Conservation (phyloP, 139 green algal species). For the Nannochloris sp. region DNA sequence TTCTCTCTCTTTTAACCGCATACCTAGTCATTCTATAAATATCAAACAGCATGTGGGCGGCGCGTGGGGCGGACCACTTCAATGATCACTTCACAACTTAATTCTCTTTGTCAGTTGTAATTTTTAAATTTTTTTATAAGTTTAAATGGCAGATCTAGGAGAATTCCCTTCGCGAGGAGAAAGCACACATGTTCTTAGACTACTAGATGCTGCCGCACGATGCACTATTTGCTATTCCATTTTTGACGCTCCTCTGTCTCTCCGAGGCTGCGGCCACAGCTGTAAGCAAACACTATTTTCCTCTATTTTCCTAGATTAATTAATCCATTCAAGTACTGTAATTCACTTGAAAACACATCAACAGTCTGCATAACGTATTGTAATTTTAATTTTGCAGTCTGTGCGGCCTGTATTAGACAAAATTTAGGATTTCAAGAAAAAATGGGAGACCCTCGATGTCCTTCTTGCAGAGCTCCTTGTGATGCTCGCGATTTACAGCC, state of each 20-base stretch:
- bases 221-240: conserved; percentile 28
- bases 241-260: conserved; percentile 25
- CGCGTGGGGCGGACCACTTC: no score
- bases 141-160: neutral
- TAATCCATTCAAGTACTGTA: neutral
- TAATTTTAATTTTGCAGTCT: conserved; percentile 21
- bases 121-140: neutral
- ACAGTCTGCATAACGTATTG: neutral
- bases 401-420: conserved; percentile 31
- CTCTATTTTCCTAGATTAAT: neutral
- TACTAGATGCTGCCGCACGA: conserved; percentile 12
- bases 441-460: conserved; percentile 14
- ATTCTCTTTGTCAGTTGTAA: no score
- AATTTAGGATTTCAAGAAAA: conserved; percentile 35
- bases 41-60: no score
- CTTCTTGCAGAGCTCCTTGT: conserved; percentile 22
- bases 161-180: neutral
- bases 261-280: conserved; percentile 31
- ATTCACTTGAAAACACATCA: neutral
- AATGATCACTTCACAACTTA: no score
- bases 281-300: conserved; percentile 30
- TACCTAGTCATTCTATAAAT: no score
- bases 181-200: neutral
- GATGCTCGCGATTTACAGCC: conserved; percentile 30
- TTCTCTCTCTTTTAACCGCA: no score